These are phyloP conservation scores for Fragilariopsis cylindrus DNA, from an alignment of 108 stramenopile genomes.

Conservation along the genomic window DNA sequence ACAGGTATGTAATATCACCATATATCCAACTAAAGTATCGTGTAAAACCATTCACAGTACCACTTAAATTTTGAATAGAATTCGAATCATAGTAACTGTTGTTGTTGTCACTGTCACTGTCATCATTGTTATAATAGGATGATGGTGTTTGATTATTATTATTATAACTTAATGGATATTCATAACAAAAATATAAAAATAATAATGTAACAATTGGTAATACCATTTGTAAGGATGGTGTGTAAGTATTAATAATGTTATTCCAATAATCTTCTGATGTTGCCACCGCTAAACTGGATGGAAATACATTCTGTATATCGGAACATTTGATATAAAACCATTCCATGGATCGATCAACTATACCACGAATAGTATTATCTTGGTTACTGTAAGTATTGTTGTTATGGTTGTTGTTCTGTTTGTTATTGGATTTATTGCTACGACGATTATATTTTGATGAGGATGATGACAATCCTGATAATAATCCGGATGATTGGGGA, in stretches of 20 bases:
- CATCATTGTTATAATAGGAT: slow-evolving; percentile 3
- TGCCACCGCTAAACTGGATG: background rate
- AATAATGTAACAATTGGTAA: background rate
- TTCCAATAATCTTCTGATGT: background rate
- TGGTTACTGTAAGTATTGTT: background rate
- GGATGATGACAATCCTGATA: background rate
- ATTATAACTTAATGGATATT: background rate
- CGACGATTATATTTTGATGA: background rate
- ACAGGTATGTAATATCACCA: background rate
- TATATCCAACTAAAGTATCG: slow-evolving; percentile 2
- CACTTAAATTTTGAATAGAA: too few relatives aligned
- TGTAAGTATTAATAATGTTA: background rate
- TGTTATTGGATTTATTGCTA: background rate
- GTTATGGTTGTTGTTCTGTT: background rate
- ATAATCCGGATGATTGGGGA: background rate
- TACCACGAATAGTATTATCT: background rate
- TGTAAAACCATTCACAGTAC: background rate
- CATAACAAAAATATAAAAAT: slow-evolving; percentile 20
- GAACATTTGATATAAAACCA: background rate
- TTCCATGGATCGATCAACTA: background rate
- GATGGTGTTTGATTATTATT: background rate
- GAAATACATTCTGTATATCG: background rate
- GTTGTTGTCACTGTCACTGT: background rate
- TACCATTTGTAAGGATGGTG: slow-evolving; percentile 25
- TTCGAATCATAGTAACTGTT: background rate